These are phyloP conservation scores for Sphagnurus paluster DNA, from an alignment of 1,284 basidiomycete genomes.

Conservation along the genomic window DNA sequence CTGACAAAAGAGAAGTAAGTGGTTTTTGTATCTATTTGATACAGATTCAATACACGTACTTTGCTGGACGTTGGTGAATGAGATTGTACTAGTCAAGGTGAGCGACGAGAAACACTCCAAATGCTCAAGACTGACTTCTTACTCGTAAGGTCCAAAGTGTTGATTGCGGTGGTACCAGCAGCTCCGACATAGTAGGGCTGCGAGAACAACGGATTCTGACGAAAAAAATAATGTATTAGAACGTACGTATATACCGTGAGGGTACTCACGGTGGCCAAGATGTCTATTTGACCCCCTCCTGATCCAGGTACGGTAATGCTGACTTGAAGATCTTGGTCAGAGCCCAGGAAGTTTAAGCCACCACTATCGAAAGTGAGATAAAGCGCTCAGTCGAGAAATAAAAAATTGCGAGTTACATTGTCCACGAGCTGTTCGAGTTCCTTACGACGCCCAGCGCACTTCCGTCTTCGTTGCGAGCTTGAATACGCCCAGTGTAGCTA, in stretches of 20 bases:
- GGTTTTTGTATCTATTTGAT: neutral
- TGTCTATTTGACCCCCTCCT: slow-evolving; percentile 27
- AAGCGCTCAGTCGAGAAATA: neutral
- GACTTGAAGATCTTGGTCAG: slow-evolving; percentile 32
- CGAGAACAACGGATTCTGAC: slow-evolving; percentile 36
- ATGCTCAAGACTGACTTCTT: slow-evolving; percentile 21
- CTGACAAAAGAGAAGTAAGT: slow-evolving; percentile 21
- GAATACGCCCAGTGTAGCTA: slow-evolving; percentile 38
- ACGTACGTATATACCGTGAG: neutral
- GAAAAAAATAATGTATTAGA: neutral
- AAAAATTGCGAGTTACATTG: slow-evolving; percentile 25
- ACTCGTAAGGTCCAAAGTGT: slow-evolving; percentile 25
- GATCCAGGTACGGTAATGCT: slow-evolving; percentile 26
- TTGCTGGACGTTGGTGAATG: slow-evolving; percentile 35
- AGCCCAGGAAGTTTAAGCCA: slow-evolving; percentile 31
- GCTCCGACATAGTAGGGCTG: slow-evolving; percentile 39
- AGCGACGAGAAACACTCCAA: neutral
- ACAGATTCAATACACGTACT: slow-evolving; percentile 25
- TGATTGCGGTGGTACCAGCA: slow-evolving; percentile 15
- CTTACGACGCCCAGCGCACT: slow-evolving; percentile 34
- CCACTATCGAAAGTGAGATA: slow-evolving; percentile 21
- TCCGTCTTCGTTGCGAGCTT: slow-evolving; percentile 31
- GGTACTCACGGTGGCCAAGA: slow-evolving; percentile 36
- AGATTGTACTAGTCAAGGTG: slow-evolving; percentile 24
- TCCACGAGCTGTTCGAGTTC: slow-evolving; percentile 31